Base-by-base conservation (phyloP, 176 grass and related monocot species). In the Carex scoparia region DNA sequence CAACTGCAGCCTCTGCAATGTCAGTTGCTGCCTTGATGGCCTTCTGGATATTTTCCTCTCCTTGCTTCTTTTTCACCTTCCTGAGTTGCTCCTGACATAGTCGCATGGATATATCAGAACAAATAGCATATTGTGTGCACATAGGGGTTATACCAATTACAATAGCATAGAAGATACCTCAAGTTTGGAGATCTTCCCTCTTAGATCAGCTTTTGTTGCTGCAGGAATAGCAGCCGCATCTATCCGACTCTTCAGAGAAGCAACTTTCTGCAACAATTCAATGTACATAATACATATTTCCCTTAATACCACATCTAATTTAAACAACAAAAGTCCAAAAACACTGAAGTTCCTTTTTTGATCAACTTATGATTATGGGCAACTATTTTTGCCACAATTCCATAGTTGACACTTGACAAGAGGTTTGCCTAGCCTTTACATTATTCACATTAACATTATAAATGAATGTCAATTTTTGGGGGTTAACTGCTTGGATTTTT, bases 41-140 rank as follows among this genome's bases (percentile, higher is more conserved):
- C 80, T 95, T 99, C 46, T 90, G 85, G 59, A 90, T 89, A 86
- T 99, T 99, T 84, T 94, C 89, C 80, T 99, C 93, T 11, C 88
- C 93, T 63, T 88, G 90, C 85, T 99, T 92, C 87, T 95, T 99
- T 84, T 98, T 99, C 28, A 88, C 93, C 79, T 95, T 93, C 88
- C 89, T 93, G 46, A 95, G 82, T 90, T 93, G 40, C 73, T 98
- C 93, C 95, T 99, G 86, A 70, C 30, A 81, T 11, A 64, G 32
- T 81, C 13, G 0, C 56, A 63, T 65, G 37, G 23, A 81, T 79
- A 15, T 57, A 55, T 79, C 74, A 79, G 74, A 79, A 51, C 69
- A 42, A 31, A 31, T 14, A 57, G 30, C 13, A 28, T 63, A 7
- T 58, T 37, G 53, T 30, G 33, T 65, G 62, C 64, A n/a, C 48